phyloP scores from a whole-genome alignment of 2,329 filamentous ascomycete genomes.

The Beauveria medogensis region DNA sequence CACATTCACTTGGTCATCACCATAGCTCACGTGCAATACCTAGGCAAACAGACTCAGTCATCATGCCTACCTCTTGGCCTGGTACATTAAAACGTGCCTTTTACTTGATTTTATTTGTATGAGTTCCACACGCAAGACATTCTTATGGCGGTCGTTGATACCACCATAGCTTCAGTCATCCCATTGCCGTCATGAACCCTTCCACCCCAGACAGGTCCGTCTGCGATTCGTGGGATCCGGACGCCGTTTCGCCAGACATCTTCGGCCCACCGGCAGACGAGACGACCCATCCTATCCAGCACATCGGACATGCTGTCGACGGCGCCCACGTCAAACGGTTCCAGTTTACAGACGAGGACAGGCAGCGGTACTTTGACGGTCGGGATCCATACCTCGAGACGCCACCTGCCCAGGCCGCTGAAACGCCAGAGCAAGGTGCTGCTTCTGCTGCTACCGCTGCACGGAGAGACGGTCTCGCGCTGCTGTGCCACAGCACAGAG shows the following conservation, averaged over 20 bases:
- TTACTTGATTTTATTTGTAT: background rate
- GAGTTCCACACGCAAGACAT: background rate
- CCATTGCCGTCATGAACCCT: background rate
- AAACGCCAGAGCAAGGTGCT: background rate
- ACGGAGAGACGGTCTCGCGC: conserved; percentile 34
- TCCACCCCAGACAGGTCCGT: background rate
- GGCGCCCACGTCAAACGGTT: conserved; percentile 19
- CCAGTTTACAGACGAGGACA: conserved; percentile 21
- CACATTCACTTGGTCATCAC: background rate
- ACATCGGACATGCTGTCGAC: background rate
- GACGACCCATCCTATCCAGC: conserved; percentile 12
- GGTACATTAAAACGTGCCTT: background rate
- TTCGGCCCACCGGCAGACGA: background rate
- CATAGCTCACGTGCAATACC: background rate
- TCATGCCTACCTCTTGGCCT: background rate
- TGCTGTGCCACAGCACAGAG: conserved; percentile 37
- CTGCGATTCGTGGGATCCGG: background rate
- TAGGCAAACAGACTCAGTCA: background rate
- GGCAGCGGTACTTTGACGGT: conserved; percentile 22
- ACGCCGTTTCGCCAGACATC: background rate
- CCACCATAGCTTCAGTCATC: background rate
- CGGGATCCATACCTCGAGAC: conserved; percentile 20
- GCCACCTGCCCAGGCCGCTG: too few species aligned
- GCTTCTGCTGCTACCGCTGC: conserved; percentile 4
- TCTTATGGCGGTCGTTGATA: background rate